Evolutionary conservation across 331 rosid genomes (phyloP).

Genomic region (Dryas integrifolia): DNA sequence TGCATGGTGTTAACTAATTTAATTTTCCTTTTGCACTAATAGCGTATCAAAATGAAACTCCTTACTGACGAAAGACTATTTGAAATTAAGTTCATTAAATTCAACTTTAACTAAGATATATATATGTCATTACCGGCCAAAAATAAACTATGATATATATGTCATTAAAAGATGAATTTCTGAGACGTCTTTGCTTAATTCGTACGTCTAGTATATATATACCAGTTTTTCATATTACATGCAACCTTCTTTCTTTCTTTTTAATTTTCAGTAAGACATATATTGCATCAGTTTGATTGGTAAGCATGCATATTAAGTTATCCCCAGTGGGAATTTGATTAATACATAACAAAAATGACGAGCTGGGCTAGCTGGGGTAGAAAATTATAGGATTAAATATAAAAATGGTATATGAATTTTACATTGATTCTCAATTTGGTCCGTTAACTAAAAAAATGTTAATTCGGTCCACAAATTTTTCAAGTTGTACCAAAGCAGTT

Average conservation of each 20-base stretch:
- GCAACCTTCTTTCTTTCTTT: too few species aligned
- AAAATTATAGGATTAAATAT: neutral
- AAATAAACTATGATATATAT: neutral
- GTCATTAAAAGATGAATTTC: neutral
- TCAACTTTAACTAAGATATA: neutral
- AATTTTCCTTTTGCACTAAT: neutral
- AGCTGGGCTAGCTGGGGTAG: neutral
- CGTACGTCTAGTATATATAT: too few species aligned
- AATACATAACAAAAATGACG: slow-evolving; percentile 12
- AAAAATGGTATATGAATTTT: too few species aligned
- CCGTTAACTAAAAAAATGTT: too few species aligned
- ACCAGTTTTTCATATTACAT: too few species aligned
- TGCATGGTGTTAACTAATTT: neutral
- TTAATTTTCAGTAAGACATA: too few species aligned
- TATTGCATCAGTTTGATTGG: neutral
- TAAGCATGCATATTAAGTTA: neutral
- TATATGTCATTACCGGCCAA: too few species aligned
- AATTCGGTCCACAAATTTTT: too few species aligned
- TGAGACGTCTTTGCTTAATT: neutral
- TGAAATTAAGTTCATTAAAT: neutral
- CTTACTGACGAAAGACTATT: neutral
- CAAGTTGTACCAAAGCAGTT: too few species aligned
- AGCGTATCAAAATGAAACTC: neutral
- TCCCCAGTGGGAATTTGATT: slow-evolving; percentile 12
- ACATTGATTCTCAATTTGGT: too few species aligned